A percentile compares a stretch with the other conserved stretches of the same genome.
phyloP scores from a whole-genome alignment of 768 basidiomycete genomes.

The Pisolithus albus region DNA sequence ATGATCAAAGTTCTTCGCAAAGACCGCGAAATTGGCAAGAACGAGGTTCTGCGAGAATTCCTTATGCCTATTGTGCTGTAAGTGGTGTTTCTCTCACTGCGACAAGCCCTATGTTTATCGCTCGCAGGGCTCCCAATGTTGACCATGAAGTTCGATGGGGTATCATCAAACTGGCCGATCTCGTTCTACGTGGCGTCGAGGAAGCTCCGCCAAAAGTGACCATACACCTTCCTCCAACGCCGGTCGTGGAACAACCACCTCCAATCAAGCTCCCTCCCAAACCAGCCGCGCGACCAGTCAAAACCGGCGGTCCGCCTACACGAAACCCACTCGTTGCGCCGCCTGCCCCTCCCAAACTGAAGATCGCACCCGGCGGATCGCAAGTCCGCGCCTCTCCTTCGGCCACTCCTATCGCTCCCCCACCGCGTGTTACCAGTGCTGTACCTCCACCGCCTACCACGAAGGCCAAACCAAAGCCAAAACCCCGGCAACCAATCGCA shows the following conservation, averaged over 20 bases:
- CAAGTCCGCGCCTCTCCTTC: slow-evolving; percentile 15
- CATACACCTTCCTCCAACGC: slow-evolving; percentile 73
- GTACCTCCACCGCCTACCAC: slow-evolving; percentile 19
- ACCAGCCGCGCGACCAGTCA: slow-evolving; percentile 25
- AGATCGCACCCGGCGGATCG: slow-evolving; percentile 26
- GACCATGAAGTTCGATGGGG: slow-evolving; percentile 91
- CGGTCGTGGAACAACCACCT: slow-evolving; percentile 56
- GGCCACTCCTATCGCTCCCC: slow-evolving; percentile 6
- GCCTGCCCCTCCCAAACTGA: slow-evolving; percentile 50
- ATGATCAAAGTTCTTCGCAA: slow-evolving; percentile 86
- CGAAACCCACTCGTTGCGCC: slow-evolving; percentile 24
- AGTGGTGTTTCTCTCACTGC: slow-evolving; percentile 19
- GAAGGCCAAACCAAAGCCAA: slow-evolving; percentile 23
- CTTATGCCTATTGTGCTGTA: slow-evolving; percentile 80
- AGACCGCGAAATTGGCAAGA: slow-evolving; percentile 78
- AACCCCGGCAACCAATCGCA: slow-evolving; percentile 12
- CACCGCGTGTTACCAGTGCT: slow-evolving; percentile 3
- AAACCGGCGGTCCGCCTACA: slow-evolving; percentile 28
- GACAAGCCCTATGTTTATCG: neutral
- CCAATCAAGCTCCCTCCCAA: slow-evolving; percentile 48
- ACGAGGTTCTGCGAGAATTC: slow-evolving; percentile 70
- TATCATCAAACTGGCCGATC: slow-evolving; percentile 84
- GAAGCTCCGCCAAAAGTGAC: slow-evolving; percentile 84
- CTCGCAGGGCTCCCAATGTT: slow-evolving; percentile 56
- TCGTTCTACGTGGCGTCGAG: slow-evolving; percentile 74